Conservation (phyloP, 2,329 filamentous ascomycete species). For the Botryotinia globosa region DNA sequence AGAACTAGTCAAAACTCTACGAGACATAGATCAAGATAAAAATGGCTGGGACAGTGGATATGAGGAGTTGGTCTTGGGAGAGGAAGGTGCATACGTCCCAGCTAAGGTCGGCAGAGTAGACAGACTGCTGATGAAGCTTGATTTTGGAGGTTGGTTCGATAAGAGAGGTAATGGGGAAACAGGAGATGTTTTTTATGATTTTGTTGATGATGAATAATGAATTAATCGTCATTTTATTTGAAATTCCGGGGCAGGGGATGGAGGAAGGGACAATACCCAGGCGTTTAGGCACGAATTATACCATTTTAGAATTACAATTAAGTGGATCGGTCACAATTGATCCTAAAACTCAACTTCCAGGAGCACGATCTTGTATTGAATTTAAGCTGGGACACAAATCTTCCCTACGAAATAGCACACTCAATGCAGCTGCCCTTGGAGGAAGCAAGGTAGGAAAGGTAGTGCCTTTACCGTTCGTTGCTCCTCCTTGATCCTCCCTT, state of each 20-base stretch:
- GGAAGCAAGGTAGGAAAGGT: not conserved
- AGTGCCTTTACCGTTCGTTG: not conserved
- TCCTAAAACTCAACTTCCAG: not conserved
- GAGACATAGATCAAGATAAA: constrained; percentile 51
- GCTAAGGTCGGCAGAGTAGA: constrained; percentile 77
- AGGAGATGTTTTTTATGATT: constrained; percentile 29
- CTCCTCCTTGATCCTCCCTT: not conserved
- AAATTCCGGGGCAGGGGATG: not conserved
- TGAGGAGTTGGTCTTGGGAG: constrained; percentile 38
- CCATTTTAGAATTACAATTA: not conserved
- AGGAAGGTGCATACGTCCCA: constrained; percentile 61
- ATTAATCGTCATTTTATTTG: not conserved
- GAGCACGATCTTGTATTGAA: not conserved
- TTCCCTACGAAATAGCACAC: not conserved
- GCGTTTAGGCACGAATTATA: not conserved
- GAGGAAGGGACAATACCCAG: not conserved
- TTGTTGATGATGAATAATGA: constrained; percentile 25
- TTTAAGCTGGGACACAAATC: not conserved
- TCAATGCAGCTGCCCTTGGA: not conserved
- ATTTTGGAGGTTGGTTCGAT: constrained; percentile 46
- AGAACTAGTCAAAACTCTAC: constrained; percentile 53
- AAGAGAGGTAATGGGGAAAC: constrained; percentile 25
- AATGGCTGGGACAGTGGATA: constrained; percentile 39
- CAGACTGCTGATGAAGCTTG: constrained; percentile 85
- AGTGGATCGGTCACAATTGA: not conserved